A percentile compares a stretch with the other conserved stretches of the same genome.
These are phyloP conservation scores for Fusarium oligoseptatum DNA, from an alignment of 2,329 filamentous ascomycete genomes.

Conservation along the genomic window DNA sequence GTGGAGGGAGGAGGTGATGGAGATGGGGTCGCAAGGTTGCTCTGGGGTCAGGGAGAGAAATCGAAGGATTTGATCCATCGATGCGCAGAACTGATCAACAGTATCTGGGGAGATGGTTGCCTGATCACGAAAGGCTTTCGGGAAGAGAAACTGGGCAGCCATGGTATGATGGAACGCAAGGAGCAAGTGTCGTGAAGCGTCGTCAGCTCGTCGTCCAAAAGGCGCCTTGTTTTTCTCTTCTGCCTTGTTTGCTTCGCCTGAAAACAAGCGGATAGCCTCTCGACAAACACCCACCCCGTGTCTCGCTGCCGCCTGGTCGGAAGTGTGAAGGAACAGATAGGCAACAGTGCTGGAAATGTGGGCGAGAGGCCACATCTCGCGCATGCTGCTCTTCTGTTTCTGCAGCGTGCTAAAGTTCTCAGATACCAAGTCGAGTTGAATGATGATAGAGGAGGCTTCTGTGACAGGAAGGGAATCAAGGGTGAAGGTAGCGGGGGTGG, in stretches of 20 bases:
- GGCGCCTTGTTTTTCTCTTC: neutral
- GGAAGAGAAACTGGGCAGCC: conserved; percentile 52
- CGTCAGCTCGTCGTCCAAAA: conserved; percentile 41
- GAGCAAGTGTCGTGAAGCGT: conserved; percentile 45
- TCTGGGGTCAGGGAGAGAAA: conserved; percentile 39
- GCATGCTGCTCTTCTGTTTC: conserved; percentile 51
- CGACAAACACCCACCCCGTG: conserved; percentile 42
- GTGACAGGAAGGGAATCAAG: conserved; percentile 48
- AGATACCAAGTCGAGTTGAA: conserved; percentile 52
- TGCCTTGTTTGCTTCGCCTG: conserved; percentile 42
- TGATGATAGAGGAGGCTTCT: conserved; percentile 48
- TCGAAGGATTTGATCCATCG: conserved; percentile 47
- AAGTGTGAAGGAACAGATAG: conserved; percentile 41
- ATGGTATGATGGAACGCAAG: conserved; percentile 52
- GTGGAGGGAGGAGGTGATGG: conserved; percentile 36
- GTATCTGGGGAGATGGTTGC: conserved; percentile 40
- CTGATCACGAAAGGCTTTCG: conserved; percentile 37
- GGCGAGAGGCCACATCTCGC: conserved; percentile 53
- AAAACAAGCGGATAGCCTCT: conserved; percentile 47
- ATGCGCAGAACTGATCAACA: conserved; percentile 48
- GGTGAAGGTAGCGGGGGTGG: conserved; percentile 41
- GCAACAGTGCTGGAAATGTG: conserved; percentile 50
- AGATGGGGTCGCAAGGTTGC: conserved; percentile 38
- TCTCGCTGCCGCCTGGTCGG: conserved; percentile 42
- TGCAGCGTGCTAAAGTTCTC: conserved; percentile 55